Evolutionary conservation across 2,329 filamentous ascomycete species (phyloP), one percentile per base, ranked within the genome.

Genomic region (Apiospora sp.): DNA sequence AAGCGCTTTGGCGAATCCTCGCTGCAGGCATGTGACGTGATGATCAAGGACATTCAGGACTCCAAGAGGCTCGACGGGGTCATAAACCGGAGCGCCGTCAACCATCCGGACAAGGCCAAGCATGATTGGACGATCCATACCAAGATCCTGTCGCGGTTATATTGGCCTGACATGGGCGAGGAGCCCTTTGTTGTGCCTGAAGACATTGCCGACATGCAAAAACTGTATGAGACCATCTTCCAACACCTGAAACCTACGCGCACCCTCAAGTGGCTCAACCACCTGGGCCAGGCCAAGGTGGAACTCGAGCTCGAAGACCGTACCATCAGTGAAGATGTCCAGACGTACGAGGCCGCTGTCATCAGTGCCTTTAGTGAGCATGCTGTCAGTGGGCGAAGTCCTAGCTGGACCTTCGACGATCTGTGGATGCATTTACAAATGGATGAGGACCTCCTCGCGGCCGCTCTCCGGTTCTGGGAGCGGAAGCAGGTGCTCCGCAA

Each of bases 11-110:
- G 96, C 34, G 94, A 98, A 76, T 88, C 89, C 41, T 91, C 94
- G 22, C 85, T 99, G 67, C 96, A 98, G 80, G 93, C 94, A 68
- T 98, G 95, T 82, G 96, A 99, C 80, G 96, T 99, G 78, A 99
- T 99, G 96, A 89, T 99, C 72, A 94, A 93, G 75, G 96, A 99
- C 80, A 93, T 98, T 48, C 89, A 93, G 75, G 95, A 98, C 79
- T 97, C 95, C 1, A 88, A 88, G 74, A 88, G 90, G 58, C 90
- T 97, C 73, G 93, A 98, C 79, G 84, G 86, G 10, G 85, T 88
- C 16, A 90, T 98, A 67, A 86, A 90, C 58, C 87, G 86, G 72
- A 85, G 78, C 70, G 74, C 77, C 64, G 72, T 77, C 61, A 77
- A 75, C 69, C 76, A 76, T 27, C 76, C 75, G 67, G 74, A 78